Evolutionary conservation across 169 alveolate species (phyloP), one percentile per base, ranked within the genome.

Genomic region (Cystoisospora suis): DNA sequence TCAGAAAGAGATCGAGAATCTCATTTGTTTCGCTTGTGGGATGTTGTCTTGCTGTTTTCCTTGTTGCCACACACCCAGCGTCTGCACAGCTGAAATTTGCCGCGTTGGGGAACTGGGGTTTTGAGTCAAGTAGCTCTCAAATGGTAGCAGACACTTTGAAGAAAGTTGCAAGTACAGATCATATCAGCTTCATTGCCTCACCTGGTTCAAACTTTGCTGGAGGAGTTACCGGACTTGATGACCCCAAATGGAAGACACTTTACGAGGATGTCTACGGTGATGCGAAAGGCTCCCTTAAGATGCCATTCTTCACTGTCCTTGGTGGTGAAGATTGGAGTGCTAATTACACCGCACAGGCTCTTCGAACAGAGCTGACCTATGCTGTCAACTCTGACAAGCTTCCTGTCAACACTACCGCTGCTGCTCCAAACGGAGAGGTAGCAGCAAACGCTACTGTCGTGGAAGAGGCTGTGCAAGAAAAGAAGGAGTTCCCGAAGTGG

Each of bases 261-360:
- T 96, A 93, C 88, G 97, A 96, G 86, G 94, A 94, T 42, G 96
- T 96, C 9, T 96, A 96, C 89, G 81, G 93, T 65, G 97, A 94
- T 79, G 96, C 94, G n/a, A 90, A 49, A 38, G 97, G 97, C 32
- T 92, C 94, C 59, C 93, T 96, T 94, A 95, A 96, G 69, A 88
- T 96, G 90, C 98, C 98, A 3, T 94, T 96, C 90, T 94, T 96
- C 86, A 96, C 98, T 17, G 98, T 96, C 75, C 91, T 96, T 75
- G 98, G 98, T 20, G 93, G 96, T 32, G 96, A 96, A 0, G 98
- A 96, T 90, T 96, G 98, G 98, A 87, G 92, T 38, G 97, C 97
- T 3, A 95, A 96, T 91, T 96, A 93, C 93, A 95, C 94, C 38
- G 91, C 98, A 1, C 94, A 95, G 90, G 86, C 94, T 79, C 92